Base-by-base conservation (phyloP, 345 rosid species). In the Euphorbia lathyris region DNA sequence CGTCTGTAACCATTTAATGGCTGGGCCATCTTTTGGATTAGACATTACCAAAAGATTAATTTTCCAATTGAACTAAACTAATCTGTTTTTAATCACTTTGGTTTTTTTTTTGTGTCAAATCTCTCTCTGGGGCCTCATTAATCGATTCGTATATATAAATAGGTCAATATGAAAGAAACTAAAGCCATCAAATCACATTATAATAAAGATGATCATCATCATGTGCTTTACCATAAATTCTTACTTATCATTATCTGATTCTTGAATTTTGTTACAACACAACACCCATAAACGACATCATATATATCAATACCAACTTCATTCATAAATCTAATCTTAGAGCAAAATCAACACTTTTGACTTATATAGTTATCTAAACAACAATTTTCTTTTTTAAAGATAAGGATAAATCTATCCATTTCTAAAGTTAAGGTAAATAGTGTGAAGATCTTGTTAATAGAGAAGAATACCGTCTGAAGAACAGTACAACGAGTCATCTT, bases 1-100 rank as follows among this genome's bases (percentile, higher is more conserved):
- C 81, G 72, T 80, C 86, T 47, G 14, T n/a, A 67, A 61, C 74
- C 74, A 82, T 77, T 85, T 59, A 81, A 69, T 83, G 78, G 81
- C 76, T 25, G 81, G 82, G 81, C 79, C 85, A 65, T 65, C 26
- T 20, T 40, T 40, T 58, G 43, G 84, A 80, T 78, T 82, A 78
- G 85, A 84, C 83, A 68, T 66, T 48, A 58, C 72, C 29, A 50
- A 58, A 65, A 22, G 7, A 9, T 5, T 4, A 65, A 27, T 42
- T 63, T n/a, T 34, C 38, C 7, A 30, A 14, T 11, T 5, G 1
- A 3, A 43, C 22, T 50, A 43, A 63, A 73, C 65, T 38, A 53
- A 59, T 0, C 9, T 43, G 70, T 43, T 76, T 52, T 58, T 72
- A 70, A 70, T 52, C 52, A 47, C 53, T 53, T 70, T 65, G 48